Percentiles rank a stretch among this genome's conserved stretches.
Evolutionary conservation across 129 eudicot species (phyloP).

Genomic region (Pseudognaphalium luteoalbum): DNA sequence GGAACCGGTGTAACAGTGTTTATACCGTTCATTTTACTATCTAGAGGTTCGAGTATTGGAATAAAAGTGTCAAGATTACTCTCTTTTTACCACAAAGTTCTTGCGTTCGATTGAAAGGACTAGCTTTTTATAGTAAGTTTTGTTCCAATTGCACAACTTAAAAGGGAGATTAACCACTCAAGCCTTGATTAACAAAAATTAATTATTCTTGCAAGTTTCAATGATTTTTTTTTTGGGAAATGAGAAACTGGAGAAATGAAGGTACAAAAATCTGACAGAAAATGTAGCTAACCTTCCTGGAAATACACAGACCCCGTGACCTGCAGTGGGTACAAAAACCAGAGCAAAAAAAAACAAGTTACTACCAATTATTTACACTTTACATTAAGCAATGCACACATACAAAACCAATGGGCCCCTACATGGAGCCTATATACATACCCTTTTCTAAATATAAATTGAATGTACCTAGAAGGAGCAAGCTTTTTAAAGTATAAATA

Average conservation of each 20-base stretch:
- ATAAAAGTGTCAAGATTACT: slow-evolving; percentile 1
- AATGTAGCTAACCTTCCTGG: slow-evolving; percentile 88
- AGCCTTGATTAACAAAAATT: slow-evolving; percentile 7
- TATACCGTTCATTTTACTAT: slow-evolving; percentile 2
- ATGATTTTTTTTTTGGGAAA: slow-evolving; percentile 26
- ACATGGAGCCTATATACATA: slow-evolving; percentile 9
- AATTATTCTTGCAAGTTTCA: slow-evolving; percentile 4
- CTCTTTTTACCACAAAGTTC: slow-evolving; percentile 6
- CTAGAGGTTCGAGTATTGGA: slow-evolving; percentile 9
- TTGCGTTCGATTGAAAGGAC: not conserved
- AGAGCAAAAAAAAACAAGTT: slow-evolving; percentile 26
- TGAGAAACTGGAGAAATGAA: slow-evolving; percentile 41
- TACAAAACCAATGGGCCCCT: slow-evolving; percentile 42
- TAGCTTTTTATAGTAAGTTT: not conserved
- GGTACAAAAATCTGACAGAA: slow-evolving; percentile 32
- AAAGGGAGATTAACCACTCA: slow-evolving; percentile 11
- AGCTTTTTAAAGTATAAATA: slow-evolving; percentile 5
- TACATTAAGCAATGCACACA: slow-evolving; percentile 26
- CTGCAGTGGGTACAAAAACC: slow-evolving; percentile 50
- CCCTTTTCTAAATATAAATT: not conserved
- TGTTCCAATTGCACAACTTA: not conserved
- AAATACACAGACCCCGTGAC: slow-evolving; percentile 93
- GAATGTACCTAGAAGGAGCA: slow-evolving; percentile 16
- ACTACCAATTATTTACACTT: slow-evolving; percentile 28
- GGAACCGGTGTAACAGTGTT: not conserved